Base-by-base conservation (phyloP, 768 basidiomycete genomes). In the Russula sp. region DNA sequence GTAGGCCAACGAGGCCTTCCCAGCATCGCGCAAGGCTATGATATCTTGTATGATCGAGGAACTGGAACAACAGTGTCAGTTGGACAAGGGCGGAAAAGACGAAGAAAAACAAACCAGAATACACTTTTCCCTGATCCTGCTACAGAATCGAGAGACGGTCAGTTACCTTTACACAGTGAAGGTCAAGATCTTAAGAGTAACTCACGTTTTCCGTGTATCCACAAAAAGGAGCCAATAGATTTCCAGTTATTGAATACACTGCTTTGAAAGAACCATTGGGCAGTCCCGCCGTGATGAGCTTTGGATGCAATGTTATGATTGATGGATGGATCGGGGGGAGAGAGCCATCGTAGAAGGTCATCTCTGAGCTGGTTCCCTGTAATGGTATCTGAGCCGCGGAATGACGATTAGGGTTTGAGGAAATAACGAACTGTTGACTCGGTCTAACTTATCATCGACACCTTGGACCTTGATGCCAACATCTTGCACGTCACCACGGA, bases 181-280 rank as follows among this genome's bases (percentile, higher is more conserved):
- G 13, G 16, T 8, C 26, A n/a, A n/a, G n/a, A n/a, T n/a, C n/a
- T n/a, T n/a, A 7, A 56, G 55, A 30, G 13, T 28, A 13, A 44
- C 38, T 4, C 20, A 57, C 55, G 55, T 26, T 57, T 57, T n/a
- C 55, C 55, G 8, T 57, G 26, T 11, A 57, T 5, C 40, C 55
- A 57, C 38, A 57, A 30, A 9, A 57, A 26, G 9, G 55, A 28
- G 14, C 9, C 40, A 7, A 26, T 30, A 4, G 55, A 57, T 30
- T 28, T 57, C 55, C 55, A 57, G 13, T 57, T 16, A 2, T 20
- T 20, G 40, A 57, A 57, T 8, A 57, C 44, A 57, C 26, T 20
- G 10, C 55, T 40, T 30, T 20, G 16, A 13, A 44, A 56, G 20
- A 56, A 56, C 55, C 55, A 56, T 13, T 44, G 26, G 13, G 55